Conservation (phyloP, 192 early-diverging fungal genomes). For the Coemansia pectinata region DNA sequence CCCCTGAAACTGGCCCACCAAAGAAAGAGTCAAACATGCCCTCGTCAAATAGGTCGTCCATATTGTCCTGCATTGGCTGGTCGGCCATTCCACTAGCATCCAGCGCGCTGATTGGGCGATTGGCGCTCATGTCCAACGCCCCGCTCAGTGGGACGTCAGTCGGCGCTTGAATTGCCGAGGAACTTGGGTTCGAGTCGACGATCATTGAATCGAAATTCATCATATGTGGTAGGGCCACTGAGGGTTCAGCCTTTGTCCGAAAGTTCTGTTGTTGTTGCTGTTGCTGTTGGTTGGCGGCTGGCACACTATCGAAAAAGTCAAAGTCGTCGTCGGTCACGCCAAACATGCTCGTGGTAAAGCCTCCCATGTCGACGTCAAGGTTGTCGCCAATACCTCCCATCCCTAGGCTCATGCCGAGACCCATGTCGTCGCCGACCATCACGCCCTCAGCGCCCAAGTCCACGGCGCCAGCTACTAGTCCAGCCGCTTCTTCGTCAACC, state of each 20-base stretch:
- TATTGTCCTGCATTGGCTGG: conserved; percentile 13
- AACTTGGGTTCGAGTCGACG: not conserved
- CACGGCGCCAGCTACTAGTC: not conserved
- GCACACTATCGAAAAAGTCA: conserved; percentile 49
- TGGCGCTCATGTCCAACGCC: not conserved
- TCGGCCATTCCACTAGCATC: not conserved
- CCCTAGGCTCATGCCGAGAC: conserved; percentile 36
- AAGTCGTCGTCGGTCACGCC: conserved; percentile 56
- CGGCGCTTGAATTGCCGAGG: not conserved
- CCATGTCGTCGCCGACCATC: conserved; percentile 32
- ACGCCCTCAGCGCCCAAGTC: conserved; percentile 10
- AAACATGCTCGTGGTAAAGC: conserved; percentile 42
- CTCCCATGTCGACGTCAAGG: conserved; percentile 34
- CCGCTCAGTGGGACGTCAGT: not conserved
- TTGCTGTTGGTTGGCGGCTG: conserved; percentile 16
- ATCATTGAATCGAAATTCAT: not conserved
- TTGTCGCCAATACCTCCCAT: conserved; percentile 39
- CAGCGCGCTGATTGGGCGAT: not conserved
- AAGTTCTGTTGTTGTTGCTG: conserved; percentile 22
- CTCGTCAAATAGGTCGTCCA: conserved; percentile 45
- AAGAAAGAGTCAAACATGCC: conserved; percentile 49
- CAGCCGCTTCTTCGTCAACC: conserved; percentile 8
- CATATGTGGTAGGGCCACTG: not conserved
- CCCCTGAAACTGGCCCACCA: conserved; percentile 21
- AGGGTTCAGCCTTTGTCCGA: not conserved